phyloP scores from a whole-genome alignment of 192 early-diverging fungal species.

The Backusella circina region DNA sequence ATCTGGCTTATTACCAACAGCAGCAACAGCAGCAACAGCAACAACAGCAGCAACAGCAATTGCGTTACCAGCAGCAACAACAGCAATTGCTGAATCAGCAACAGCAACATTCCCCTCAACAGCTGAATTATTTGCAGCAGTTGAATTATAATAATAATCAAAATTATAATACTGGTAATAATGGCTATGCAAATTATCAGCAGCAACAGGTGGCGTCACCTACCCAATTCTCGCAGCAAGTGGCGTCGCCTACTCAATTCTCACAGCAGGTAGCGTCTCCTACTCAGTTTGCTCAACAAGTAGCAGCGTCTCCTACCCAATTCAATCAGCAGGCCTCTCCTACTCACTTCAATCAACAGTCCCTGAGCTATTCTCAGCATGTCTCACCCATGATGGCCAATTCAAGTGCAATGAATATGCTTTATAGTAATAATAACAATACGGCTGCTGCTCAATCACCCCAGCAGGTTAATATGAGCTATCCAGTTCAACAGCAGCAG shows the following conservation, averaged over 20 bases:
- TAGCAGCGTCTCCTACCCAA: neutral
- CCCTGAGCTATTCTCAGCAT: neutral
- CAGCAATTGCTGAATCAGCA: slow-evolving; percentile 1
- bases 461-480: neutral
- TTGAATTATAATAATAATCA: neutral
- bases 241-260: neutral
- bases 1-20: neutral
- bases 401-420: neutral
- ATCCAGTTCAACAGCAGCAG: neutral
- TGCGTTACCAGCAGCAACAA: neutral
- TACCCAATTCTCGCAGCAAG: neutral
- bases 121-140: neutral
- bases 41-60: neutral
- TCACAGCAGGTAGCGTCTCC: neutral
- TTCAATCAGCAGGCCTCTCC: neutral
- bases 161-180: neutral
- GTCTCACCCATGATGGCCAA: neutral
- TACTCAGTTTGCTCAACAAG: neutral
- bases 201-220: neutral
- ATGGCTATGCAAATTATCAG: neutral
- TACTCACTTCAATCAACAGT: neutral
- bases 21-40: neutral
- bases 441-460: neutral
- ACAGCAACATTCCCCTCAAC: neutral
- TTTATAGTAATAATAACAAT: neutral